A percentile compares a stretch with the other conserved stretches of the same genome.
Conservation (phyloP, 345 rosid genomes). For the Cardiospermum halicacabum region DNA sequence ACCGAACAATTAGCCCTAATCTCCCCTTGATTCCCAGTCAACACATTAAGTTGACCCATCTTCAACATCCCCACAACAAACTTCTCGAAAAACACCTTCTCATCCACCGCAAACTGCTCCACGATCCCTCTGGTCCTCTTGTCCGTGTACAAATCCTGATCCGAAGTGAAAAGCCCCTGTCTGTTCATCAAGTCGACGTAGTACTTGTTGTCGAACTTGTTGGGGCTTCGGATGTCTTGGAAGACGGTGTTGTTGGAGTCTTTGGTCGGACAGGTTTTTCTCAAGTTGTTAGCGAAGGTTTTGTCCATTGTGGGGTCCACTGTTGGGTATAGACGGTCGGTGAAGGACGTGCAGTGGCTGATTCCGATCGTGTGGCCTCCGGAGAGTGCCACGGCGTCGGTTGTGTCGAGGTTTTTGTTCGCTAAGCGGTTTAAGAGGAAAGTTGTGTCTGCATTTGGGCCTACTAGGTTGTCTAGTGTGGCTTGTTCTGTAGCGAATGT, state of each 20-base stretch:
- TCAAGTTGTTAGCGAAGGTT: slow-evolving; percentile 54
- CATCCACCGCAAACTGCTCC: slow-evolving; percentile 50
- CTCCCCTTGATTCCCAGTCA: slow-evolving; percentile 66
- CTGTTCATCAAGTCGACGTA: slow-evolving; percentile 73
- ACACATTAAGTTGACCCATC: slow-evolving; percentile 64
- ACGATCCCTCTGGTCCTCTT: slow-evolving; percentile 54
- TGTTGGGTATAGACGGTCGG: slow-evolving; percentile 59
- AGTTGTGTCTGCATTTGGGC: slow-evolving; percentile 38
- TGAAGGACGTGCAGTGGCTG: slow-evolving; percentile 59
- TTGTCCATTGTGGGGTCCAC: slow-evolving; percentile 74
- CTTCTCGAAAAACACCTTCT: slow-evolving; percentile 58
- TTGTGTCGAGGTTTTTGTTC: slow-evolving; percentile 44
- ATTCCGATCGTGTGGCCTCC: slow-evolving; percentile 90
- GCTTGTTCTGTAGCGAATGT: slow-evolving; percentile 40
- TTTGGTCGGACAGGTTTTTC: slow-evolving; percentile 41
- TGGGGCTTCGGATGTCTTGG: slow-evolving; percentile 56
- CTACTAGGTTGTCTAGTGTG: slow-evolving; percentile 53
- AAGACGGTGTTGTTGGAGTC: slow-evolving; percentile 38
- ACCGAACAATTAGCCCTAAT: slow-evolving; percentile 69
- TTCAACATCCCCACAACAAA: slow-evolving; percentile 56
- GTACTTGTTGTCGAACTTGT: slow-evolving; percentile 79
- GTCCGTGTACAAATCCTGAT: slow-evolving; percentile 72
- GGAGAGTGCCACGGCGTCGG: slow-evolving; percentile 78
- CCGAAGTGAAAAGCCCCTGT: slow-evolving; percentile 78
- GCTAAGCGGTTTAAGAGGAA: slow-evolving; percentile 39